Evolutionary conservation across 1,284 basidiomycete genomes (phyloP).

Genomic region (Thecaphora frezii): DNA sequence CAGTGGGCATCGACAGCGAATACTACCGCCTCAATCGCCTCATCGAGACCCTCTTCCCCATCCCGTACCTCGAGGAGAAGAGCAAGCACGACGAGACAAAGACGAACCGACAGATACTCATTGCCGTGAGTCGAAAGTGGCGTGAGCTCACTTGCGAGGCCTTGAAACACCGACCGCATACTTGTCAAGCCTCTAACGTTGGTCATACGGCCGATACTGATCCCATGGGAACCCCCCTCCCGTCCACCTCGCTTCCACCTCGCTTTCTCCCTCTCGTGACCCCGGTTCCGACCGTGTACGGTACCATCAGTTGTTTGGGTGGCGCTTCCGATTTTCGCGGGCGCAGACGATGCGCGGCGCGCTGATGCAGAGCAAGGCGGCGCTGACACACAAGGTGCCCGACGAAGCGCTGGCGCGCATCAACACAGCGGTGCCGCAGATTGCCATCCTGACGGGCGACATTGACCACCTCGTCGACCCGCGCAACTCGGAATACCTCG

Average conservation of each 20-base stretch:
- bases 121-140: conserved; percentile 3
- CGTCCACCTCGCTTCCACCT: too few relatives aligned
- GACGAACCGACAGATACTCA: conserved; percentile 39
- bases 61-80: conserved; percentile 65
- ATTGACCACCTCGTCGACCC: conserved; percentile 70
- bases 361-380: conserved; percentile 75
- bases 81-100: conserved; percentile 14
- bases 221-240: too few relatives aligned
- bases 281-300: background rate
- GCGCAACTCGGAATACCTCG: conserved; percentile 66
- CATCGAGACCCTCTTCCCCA: conserved; percentile 67
- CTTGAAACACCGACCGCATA: too few relatives aligned
- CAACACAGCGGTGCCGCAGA: conserved; percentile 65
- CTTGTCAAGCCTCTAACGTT: too few relatives aligned
- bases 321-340: conserved; percentile 66
- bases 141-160: too few relatives aligned
- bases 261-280: too few relatives aligned
- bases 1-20: conserved; percentile 64
- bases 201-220: too few relatives aligned
- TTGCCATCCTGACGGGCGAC: conserved; percentile 74
- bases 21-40: conserved; percentile 66
- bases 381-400: conserved; percentile 70
- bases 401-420: conserved; percentile 66
- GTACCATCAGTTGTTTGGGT: conserved; percentile 62
- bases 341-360: conserved; percentile 69